Base-by-base conservation (phyloP, 495 filamentous ascomycete species). In the Aspergillus bridgeri region DNA sequence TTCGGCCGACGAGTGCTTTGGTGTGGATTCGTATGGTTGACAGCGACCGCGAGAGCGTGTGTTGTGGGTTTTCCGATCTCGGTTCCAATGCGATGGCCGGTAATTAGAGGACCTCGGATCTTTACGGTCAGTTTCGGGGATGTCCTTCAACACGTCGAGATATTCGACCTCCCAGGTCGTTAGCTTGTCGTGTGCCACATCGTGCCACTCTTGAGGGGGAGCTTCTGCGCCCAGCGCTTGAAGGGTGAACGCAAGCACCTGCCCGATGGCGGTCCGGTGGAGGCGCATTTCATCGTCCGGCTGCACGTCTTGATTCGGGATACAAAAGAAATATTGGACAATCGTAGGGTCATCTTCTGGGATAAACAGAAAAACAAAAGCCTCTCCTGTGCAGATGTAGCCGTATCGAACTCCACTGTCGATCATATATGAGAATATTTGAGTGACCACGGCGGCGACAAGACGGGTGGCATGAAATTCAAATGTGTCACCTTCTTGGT, bases 381-480 rank as follows among this genome's bases (percentile, higher is more conserved):
- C 68, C 66, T 80, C 67, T 23, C 73, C 77, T 5, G 75, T 81
- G 48, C 61, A 70, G 44, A 81, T 67, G 53, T 76, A 79, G 13
- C 78, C 72, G 56, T 58, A 75, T 61, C 68, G 66, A 53, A 77
- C 61, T 23, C 70, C 66, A 51, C 64, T 70, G 49, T 68, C 60
- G 23, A 79, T 67, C 73, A 83, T 81, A 57, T 80, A 79, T 42
- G 66, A 75, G 70, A 78, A 81, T 48, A 74, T 69, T 58, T 79
- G 73, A 56, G 72, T 78, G 55, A 76, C 59, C 46, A 80, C 71
- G 33, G 76, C 72, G 20, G 74, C 64, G 25, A 64, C 63, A 29
- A 74, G 65, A 54, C 48, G 57, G 18, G 70, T 71, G 18, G 69
- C 61, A 60, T 70, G 48, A 61, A 75, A 69, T 46, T 71, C 58